A percentile compares a stretch with the other conserved stretches of the same genome.
These are phyloP conservation scores for Eucommia ulmoides DNA, from an alignment of 257 asterid species.

Conservation along the genomic window DNA sequence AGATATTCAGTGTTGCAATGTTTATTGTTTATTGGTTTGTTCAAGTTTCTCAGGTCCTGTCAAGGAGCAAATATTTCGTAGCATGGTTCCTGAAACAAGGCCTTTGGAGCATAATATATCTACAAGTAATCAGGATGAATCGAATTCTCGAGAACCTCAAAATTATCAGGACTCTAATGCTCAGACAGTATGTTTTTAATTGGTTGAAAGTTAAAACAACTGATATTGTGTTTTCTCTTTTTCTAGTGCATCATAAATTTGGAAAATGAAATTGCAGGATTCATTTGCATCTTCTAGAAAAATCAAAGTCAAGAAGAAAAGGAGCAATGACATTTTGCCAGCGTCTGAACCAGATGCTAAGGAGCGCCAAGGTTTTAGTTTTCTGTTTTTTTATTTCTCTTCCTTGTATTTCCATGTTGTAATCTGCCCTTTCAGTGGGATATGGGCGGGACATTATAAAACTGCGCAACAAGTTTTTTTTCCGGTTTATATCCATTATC, in stretches of 20 bases:
- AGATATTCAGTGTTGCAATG: conserved; percentile 27
- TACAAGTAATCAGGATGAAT: conserved; percentile 20
- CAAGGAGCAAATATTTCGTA: conserved; percentile 36
- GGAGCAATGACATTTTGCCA: conserved; percentile 32
- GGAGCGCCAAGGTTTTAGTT: conserved; percentile 62
- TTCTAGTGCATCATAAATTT: conserved; percentile 13
- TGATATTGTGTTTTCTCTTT: not conserved
- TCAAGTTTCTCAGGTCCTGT: conserved; percentile 92
- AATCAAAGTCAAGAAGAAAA: conserved; percentile 62
- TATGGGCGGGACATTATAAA: too few relatives aligned
- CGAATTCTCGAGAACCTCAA: conserved; percentile 24
- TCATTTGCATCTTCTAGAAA: conserved; percentile 56
- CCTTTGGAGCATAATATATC: conserved; percentile 34
- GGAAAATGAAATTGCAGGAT: conserved; percentile 42
- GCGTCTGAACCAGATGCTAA: conserved; percentile 41
- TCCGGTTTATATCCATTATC: too few relatives aligned
- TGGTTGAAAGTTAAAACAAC: not conserved
- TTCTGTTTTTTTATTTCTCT: conserved; percentile 1
- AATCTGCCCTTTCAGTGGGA: too few relatives aligned
- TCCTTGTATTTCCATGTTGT: conserved; percentile 4
- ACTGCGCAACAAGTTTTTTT: too few relatives aligned
- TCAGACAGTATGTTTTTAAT: conserved; percentile 28
- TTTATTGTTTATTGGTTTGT: conserved; percentile 44
- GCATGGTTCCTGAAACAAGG: conserved; percentile 36
- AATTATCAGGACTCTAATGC: conserved; percentile 30